Base-by-base conservation (phyloP, 192 early-diverging fungal species). In the Phlyctochytrium bullatum region DNA sequence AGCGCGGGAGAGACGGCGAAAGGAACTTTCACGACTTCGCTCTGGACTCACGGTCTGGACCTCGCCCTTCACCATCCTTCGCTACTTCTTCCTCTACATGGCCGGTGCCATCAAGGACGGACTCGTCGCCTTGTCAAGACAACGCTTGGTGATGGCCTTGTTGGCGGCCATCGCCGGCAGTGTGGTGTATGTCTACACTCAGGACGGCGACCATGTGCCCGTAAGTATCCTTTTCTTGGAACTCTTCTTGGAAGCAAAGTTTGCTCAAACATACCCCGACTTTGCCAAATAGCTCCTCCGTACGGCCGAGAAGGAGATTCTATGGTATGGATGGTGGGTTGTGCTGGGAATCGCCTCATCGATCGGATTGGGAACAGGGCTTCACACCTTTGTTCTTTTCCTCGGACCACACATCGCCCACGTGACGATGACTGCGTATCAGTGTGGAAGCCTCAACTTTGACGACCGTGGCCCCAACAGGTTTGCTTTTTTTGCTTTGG, bases 351-450 rank as follows among this genome's bases (percentile, higher is more conserved):
- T 96, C 10, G 81, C 90, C 3, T 96, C 94, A 16, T 94, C 93
- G 3, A 89, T 98, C 52, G 95, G 95, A 2, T 81, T 98, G 36
- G 95, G 95, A 2, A 92, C 94, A 0, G 95, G 95, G 3, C 79
- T 98, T 61, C 95, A 96, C 76, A 96, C 95, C 3, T 98, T 98
- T 77, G 84, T 96, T 31, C 77, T 98, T 16, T 98, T 98, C 66
- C 78, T 98, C 32, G 94, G 93, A 2, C 95, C 95, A 3, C 88
- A 92, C 64, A 92, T 98, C 63, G 94, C 89, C 0, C 86, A 92
- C 47, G 91, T 93, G n/a, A 96, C 95, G 3, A 76, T 93, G 33
- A 88, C 90, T 0, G 95, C 95, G 1, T 93, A 94, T 77, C 76
- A 86, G 51, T 95, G 94, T 62, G 81, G 85, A 0, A 80, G 80